phyloP scores from a whole-genome alignment of 441 rosid species.

The Adansonia grandidieri region DNA sequence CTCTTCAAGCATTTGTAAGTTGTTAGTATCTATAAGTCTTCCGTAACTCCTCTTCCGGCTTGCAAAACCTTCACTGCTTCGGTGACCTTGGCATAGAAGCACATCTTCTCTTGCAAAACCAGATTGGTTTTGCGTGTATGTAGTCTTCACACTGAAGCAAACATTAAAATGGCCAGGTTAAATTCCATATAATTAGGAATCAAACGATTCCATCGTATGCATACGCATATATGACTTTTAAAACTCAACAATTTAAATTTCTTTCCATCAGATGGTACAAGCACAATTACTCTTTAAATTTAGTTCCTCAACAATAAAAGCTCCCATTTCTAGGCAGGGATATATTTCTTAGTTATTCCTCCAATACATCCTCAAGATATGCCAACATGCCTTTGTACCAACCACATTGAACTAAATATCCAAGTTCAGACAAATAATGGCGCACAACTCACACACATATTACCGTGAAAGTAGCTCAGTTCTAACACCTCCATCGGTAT shows the following conservation, averaged over 20 bases:
- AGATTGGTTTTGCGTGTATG: slow-evolving; percentile 47
- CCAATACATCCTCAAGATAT: neutral
- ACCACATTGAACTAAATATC: neutral
- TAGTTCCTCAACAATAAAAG: neutral
- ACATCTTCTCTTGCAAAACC: slow-evolving; percentile 48
- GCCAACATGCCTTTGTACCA: neutral
- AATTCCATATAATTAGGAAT: slow-evolving; percentile 31
- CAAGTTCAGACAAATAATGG: neutral
- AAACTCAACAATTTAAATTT: slow-evolving; percentile 20
- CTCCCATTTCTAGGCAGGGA: neutral
- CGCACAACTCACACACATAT: neutral
- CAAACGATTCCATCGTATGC: neutral
- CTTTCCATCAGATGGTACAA: neutral
- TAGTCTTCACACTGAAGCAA: slow-evolving; percentile 45
- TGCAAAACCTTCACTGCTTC: slow-evolving; percentile 50
- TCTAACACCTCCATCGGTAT: slow-evolving; percentile 42
- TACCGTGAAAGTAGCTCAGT: slow-evolving; percentile 61
- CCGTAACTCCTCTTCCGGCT: slow-evolving; percentile 67
- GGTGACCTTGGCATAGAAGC: slow-evolving; percentile 49
- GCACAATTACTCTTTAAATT: neutral
- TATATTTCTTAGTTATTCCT: neutral
- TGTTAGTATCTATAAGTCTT: slow-evolving; percentile 77
- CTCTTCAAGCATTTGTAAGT: slow-evolving; percentile 81
- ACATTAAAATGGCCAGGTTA: slow-evolving; percentile 38
- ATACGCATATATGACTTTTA: slow-evolving; percentile 32